Base-by-base conservation (phyloP, 2,329 filamentous ascomycete genomes). In the Arthrinium phaeospermum region DNA sequence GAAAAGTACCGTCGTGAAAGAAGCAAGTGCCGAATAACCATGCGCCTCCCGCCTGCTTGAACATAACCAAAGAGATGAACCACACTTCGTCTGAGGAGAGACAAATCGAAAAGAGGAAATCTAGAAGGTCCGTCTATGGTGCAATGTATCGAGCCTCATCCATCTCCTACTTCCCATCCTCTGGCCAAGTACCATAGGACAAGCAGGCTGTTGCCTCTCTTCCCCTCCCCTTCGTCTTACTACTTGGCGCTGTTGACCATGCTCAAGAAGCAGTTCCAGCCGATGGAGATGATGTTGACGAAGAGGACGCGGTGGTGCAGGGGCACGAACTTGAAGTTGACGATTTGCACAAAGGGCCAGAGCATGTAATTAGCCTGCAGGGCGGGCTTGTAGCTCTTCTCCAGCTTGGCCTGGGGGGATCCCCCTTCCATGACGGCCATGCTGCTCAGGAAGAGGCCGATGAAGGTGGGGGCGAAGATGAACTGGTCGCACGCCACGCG, bases 321-420 rank as follows among this genome's bases (percentile, higher is more conserved):
- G 68, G 95, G 95, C 75, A 98, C 89, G 75, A 96, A 89, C 79
- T 93, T 92, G 85, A 98, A 98, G 86, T 98, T 98, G 79, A 92
- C 87, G 71, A 92, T 86, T 85, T 98, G 95, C 71, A 97, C 94
- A 75, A 87, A 86, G 4, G 95, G 95, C 95, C 95, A 98, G 71
- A 98, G 83, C 85, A 94, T 89, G 88, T 94, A 94, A 85, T 98
- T 98, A 81, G 94, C 92, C 81, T 88, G 88, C 79, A 98, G 89
- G 45, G 93, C 93, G 16, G 89, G 87, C 76, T 84, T 82, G 84
- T 95, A 98, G 73, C 89, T 92, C 78, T 88, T 90, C 73, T 89
- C 83, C 71, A 96, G 86, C 84, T 96, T 95, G 79, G 95, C 89
- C 77, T 85, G 72, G 41, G 86, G 83, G 72, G 82, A 83, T 45